These are phyloP conservation scores for Platanthera zijinensis DNA, from an alignment of 106 monocot genomes.

Conservation along the genomic window DNA sequence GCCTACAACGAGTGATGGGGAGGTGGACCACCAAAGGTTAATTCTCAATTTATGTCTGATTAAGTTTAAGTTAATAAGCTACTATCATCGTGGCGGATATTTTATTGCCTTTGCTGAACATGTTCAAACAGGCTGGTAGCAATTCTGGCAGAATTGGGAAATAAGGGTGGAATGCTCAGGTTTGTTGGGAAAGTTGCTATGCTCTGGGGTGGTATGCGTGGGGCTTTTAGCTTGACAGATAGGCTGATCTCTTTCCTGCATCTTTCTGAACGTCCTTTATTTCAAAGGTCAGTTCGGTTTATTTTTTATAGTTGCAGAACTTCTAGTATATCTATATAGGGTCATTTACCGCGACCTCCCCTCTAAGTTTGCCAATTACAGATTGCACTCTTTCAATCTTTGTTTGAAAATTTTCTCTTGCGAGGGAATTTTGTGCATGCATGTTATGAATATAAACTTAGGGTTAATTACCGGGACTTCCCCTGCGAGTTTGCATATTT, in stretches of 20 bases:
- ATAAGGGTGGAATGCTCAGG: slow-evolving; percentile 76
- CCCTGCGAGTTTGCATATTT: no score
- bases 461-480: no score
- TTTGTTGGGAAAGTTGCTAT: slow-evolving; percentile 84
- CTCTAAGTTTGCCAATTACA: no score
- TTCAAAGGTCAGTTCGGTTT: slow-evolving; percentile 40
- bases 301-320: neutral
- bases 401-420: no score
- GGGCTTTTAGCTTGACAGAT: slow-evolving; percentile 89
- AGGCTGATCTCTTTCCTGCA: slow-evolving; percentile 75
- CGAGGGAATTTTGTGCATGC: no score
- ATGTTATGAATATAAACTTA: no score
- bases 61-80: neutral
- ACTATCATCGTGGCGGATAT: slow-evolving; percentile 13
- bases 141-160: slow-evolving; percentile 76
- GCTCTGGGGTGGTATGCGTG: slow-evolving; percentile 96
- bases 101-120: slow-evolving; percentile 7
- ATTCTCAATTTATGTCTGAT: neutral
- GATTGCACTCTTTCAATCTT: no score
- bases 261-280: slow-evolving; percentile 76
- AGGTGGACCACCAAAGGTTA: slow-evolving; percentile 89
- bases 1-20: slow-evolving; percentile 69
- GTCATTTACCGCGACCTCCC: no score
- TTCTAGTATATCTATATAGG: neutral
- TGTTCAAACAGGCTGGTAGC: slow-evolving; percentile 59